Evolutionary conservation across 2,329 filamentous ascomycete species (phyloP).

Genomic region (Claviceps africana): DNA sequence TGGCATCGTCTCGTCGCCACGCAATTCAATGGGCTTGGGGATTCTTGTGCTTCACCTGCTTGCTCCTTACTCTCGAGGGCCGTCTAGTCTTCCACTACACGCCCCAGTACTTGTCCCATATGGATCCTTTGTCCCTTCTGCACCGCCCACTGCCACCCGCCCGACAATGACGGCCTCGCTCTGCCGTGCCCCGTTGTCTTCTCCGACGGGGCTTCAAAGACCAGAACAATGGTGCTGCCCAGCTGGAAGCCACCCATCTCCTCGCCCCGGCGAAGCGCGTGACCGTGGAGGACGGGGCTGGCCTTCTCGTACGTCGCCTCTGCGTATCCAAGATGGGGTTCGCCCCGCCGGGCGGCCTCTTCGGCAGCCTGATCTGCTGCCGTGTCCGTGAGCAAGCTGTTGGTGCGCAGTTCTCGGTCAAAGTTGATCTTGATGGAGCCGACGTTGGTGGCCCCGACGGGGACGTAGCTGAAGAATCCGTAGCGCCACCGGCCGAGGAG

Average conservation of each 20-base stretch:
- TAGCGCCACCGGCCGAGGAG: constrained; percentile 88
- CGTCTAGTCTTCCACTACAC: constrained; percentile 44
- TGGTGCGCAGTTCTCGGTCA: constrained; percentile 84
- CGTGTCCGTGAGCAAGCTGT: constrained; percentile 83
- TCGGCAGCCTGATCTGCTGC: constrained; percentile 77
- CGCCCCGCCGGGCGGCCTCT: constrained; percentile 58
- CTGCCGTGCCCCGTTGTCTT: constrained; percentile 34
- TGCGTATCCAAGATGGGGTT: constrained; percentile 78
- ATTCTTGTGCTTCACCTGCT: too few relatives aligned
- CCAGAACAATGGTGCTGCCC: constrained; percentile 85
- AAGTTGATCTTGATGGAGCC: constrained; percentile 96
- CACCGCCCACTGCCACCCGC: constrained; percentile 17
- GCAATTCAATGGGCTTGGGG: too few relatives aligned
- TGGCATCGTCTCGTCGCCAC: too few relatives aligned
- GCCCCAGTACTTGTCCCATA: constrained; percentile 76
- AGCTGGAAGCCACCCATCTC: constrained; percentile 98
- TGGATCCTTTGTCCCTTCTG: constrained; percentile 17
- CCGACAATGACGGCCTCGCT: constrained; percentile 34
- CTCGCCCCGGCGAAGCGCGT: constrained; percentile 74
- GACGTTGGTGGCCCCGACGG: constrained; percentile 93
- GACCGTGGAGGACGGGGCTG: constrained; percentile 63
- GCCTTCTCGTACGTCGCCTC: constrained; percentile 80
- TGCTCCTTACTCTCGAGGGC: too few relatives aligned
- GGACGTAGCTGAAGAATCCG: constrained; percentile 93
- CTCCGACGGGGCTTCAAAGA: constrained; percentile 80